Base-by-base conservation (phyloP, 1,139 yeast genomes). In the Pneumocystis murina region DNA sequence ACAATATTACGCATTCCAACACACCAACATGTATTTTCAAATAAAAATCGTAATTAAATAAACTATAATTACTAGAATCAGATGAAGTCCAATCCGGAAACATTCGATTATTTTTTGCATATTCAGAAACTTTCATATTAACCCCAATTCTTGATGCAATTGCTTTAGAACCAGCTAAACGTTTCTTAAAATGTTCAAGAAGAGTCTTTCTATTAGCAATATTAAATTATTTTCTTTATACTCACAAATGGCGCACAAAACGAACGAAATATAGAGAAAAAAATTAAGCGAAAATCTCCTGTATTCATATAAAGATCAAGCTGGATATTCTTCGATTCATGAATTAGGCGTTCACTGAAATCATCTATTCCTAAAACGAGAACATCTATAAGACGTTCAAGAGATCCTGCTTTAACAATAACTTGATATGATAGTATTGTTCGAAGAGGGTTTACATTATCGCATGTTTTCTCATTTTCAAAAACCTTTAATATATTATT, bases 11-110 rank as follows among this genome's bases (percentile, higher is more conserved):
- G 0, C 90, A 88, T 71, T 88, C 95, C 67, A 90, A 77, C 59
- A 90, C 84, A 62, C 95, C 95, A 63, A 86, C 80, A 71, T 90
- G 96, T 64, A 90, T 87, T 71, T 85, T 80, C 75, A 80, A 77
- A 71, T 82, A 77, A 86, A 82, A 80, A 65, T 82, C 82, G 33
- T 78, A 68, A 2, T 73, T 71, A 3, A 73, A 72, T 33, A 73
- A 71, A 54, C 71, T 68, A 3, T 65, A 64, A 1, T 71, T 67
- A 7, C 75, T 69, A 16, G 71, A 68, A 1, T 71, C 66, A 61
- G 75, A 77, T 91, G 91, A 86, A 20, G 54, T 40, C 66, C 72
- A 69, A 20, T 65, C 68, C 1, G 73, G 69, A 20, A 64, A 60
- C 28, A 62, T 61, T 17, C 48, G 60, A 35, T 59, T 33, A 16